Conservation (phyloP, 2,329 filamentous ascomycete genomes). For the Penicillium digitatum region DNA sequence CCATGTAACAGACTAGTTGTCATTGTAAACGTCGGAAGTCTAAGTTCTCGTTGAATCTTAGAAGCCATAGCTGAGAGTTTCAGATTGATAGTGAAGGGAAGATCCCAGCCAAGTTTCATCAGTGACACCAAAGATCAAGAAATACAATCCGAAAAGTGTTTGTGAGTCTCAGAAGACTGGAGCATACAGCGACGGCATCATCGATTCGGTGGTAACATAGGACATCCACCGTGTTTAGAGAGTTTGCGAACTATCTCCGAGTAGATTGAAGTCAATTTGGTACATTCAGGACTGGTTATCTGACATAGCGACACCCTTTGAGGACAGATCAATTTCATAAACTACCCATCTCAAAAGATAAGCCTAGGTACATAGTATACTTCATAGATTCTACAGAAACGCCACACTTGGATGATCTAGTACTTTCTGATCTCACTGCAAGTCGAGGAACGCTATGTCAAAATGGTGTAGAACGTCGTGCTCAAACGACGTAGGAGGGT, state of each 20-base stretch:
- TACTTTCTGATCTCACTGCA: slow-evolving; percentile 22
- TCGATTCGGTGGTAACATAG: slow-evolving; percentile 30
- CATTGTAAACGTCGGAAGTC: background rate
- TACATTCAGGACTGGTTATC: slow-evolving; percentile 11
- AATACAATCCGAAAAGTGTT: slow-evolving; percentile 29
- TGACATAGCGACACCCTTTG: slow-evolving; percentile 25
- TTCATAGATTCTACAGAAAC: slow-evolving; percentile 31
- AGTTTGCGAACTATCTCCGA: slow-evolving; percentile 13
- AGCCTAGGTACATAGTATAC: slow-evolving; percentile 18
- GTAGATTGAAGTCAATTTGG: background rate
- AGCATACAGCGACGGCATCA: slow-evolving; percentile 30
- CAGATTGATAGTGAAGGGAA: slow-evolving; percentile 26
- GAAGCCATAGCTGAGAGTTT: slow-evolving; percentile 26
- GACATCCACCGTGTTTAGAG: slow-evolving; percentile 23
- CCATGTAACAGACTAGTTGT: slow-evolving; percentile 8
- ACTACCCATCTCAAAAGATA: slow-evolving; percentile 15
- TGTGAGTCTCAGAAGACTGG: slow-evolving; percentile 30
- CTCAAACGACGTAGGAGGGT: background rate
- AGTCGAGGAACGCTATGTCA: slow-evolving; percentile 21
- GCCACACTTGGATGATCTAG: slow-evolving; percentile 31
- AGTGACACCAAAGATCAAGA: slow-evolving; percentile 28
- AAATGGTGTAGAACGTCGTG: background rate
- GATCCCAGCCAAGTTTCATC: slow-evolving; percentile 36
- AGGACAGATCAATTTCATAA: slow-evolving; percentile 26
- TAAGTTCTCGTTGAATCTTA: slow-evolving; percentile 16